Evolutionary conservation across 305 asterid species (phyloP), one percentile per base, ranked within the genome.

Genomic region (Lippia alba): DNA sequence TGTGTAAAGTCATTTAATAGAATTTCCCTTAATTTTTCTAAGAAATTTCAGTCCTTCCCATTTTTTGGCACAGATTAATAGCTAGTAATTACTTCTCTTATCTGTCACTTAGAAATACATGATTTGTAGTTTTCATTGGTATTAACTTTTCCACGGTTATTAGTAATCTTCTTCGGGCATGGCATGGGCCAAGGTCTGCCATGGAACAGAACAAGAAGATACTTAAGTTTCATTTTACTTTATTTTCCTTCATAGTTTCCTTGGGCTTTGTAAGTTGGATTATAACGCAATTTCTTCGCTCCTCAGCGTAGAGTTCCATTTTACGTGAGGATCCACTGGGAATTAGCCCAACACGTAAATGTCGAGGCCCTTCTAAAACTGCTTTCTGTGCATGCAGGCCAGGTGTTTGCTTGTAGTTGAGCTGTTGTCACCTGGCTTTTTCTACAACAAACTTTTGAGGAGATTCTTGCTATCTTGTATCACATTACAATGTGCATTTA

Each of bases 401-500:
- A 60, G 49, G 51, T 60, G 48, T 36, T 30, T 39, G 48, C 66
- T 14, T 14, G 36, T 19, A 60, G 7, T 60, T 15, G 24, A 41
- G 20, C 36, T 11, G 30, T 39, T 60, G 41, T 39, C 12, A 60
- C 6, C 14, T 15, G 66, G 34, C 11, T 16, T 44, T 32, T 58
- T 46, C 51, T 58, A 41, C 12, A 32, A 58, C 66, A 34, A 56
- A 45, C 74, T 36, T 36, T 36, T 0, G 41, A 8, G 5, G 5
- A 36, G 41, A 36, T 36, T 36, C 45, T 59, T 34, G 45, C 36
- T 60, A 60, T 36, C 12, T 60, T 19, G 50, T 18, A 7, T 60
- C 66, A 60, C 20, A 60, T 60, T 39, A 36, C 48, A 15, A 15
- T 60, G 24, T 36, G 66, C 17, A 39, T 60, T 60, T 14, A 60